A percentile compares a stretch with the other conserved stretches of the same genome.
Conservation (phyloP, 345 rosid genomes). For the Noccaea caerulescens region DNA sequence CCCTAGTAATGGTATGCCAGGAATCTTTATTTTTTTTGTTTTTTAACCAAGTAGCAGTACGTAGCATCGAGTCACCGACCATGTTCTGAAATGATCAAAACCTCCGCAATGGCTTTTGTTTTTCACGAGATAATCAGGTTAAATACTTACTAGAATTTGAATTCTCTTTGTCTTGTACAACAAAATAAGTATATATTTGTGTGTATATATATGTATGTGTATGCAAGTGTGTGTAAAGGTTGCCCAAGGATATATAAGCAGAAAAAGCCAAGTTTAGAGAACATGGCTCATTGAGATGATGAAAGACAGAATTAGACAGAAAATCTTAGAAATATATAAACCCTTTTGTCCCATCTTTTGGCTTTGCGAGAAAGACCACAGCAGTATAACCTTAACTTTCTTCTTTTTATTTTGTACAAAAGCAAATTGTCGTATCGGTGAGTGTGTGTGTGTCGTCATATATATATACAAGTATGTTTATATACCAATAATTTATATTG, state of each 20-base stretch:
- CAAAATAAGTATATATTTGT: no score
- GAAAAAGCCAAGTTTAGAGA: slow-evolving; percentile 29
- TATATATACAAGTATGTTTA: slow-evolving; percentile 13
- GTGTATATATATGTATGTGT: neutral
- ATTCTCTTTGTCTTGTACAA: neutral
- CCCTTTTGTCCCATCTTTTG: slow-evolving; percentile 27
- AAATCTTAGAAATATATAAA: neutral
- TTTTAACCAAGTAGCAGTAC: neutral
- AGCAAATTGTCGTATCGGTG: slow-evolving; percentile 1
- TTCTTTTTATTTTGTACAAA: slow-evolving; percentile 2
- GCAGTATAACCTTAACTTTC: slow-evolving; percentile 14
- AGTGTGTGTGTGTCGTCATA: neutral
- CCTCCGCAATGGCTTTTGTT: neutral
- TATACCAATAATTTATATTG: slow-evolving; percentile 1
- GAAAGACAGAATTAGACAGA: slow-evolving; percentile 32
- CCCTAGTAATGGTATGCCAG: neutral
- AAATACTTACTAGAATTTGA: neutral
- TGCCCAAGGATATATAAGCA: slow-evolving; percentile 9
- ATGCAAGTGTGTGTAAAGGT: neutral
- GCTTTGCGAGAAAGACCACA: slow-evolving; percentile 32
- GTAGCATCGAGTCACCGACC: slow-evolving; percentile 21
- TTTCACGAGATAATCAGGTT: slow-evolving; percentile 1
- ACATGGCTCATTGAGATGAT: slow-evolving; percentile 35
- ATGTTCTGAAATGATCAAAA: neutral
- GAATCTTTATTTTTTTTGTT: neutral